Conservation (phyloP, 495 filamentous ascomycete genomes). For the Podospora pseudopauciseta region DNA sequence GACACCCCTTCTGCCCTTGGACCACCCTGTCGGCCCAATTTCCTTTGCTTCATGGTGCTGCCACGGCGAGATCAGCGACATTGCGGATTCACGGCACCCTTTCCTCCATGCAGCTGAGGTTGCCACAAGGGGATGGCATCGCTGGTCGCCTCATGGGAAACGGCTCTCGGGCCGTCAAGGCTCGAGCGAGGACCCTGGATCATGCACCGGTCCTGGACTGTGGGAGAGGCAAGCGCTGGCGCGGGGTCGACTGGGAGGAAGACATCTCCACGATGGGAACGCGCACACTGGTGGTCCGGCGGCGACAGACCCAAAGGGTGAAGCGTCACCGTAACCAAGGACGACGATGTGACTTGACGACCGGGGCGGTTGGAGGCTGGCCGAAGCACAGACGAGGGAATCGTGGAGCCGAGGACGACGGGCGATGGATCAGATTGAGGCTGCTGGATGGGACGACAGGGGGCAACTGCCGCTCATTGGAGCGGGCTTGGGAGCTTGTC, state of each 20-base stretch:
- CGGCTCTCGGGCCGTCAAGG: constrained; percentile 33
- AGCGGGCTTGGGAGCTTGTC: constrained; percentile 10
- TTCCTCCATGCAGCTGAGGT: constrained; percentile 12
- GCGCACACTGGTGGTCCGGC: constrained; percentile 1
- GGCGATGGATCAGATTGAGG: constrained; percentile 25
- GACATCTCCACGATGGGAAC: neutral
- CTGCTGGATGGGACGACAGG: constrained; percentile 23
- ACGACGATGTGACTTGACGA: constrained; percentile 26
- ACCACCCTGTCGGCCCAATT: constrained; percentile 6
- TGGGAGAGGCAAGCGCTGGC: constrained; percentile 15
- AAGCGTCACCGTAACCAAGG: constrained; percentile 17
- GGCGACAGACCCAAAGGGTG: constrained; percentile 25
- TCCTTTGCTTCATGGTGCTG: constrained; percentile 2
- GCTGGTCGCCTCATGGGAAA: constrained; percentile 5
- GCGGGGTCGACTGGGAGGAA: constrained; percentile 12
- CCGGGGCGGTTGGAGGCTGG: constrained; percentile 12
- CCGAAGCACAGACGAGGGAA: constrained; percentile 18
- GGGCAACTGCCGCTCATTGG: constrained; percentile 33
- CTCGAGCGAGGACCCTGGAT: constrained; percentile 19
- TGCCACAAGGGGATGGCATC: constrained; percentile 12
- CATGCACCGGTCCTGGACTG: constrained; percentile 15
- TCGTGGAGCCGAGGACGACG: constrained; percentile 24
- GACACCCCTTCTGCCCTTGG: neutral
- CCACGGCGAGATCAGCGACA: neutral
- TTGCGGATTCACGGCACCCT: constrained; percentile 20